Evolutionary conservation across 305 asterid species (phyloP).

Genomic region (Rubia peregrina): DNA sequence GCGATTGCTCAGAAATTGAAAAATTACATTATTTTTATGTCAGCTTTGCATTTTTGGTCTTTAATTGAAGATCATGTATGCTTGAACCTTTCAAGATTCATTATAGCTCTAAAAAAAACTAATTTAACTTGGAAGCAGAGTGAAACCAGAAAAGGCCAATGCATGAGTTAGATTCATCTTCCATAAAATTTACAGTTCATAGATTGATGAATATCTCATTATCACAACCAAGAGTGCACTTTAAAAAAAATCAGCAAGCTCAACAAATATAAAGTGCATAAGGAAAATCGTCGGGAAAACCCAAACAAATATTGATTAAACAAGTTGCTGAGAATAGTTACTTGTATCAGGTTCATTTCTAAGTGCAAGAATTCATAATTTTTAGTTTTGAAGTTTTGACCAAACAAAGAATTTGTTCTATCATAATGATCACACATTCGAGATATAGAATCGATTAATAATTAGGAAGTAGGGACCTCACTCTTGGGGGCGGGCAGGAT

Average conservation of each 20-base stretch:
- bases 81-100: not conserved
- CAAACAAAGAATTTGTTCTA: not conserved
- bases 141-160: not conserved
- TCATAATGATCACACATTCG: not conserved
- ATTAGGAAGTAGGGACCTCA: slow-evolving; percentile 31
- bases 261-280: not conserved
- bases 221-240: not conserved
- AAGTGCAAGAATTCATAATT: not conserved
- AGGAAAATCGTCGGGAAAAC: not conserved
- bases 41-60: not conserved
- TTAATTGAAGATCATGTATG: too few relatives aligned
- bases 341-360: not conserved
- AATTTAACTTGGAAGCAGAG: not conserved
- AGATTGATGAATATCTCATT: not conserved
- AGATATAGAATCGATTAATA: slow-evolving; percentile 3
- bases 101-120: not conserved
- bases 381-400: not conserved
- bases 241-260: not conserved
- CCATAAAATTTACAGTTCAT: not conserved
- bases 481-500: slow-evolving; percentile 78
- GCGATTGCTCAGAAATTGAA: not conserved
- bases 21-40: not conserved
- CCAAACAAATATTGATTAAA: not conserved
- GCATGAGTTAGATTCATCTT: not conserved
- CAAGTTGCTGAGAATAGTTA: not conserved